A percentile compares a stretch with the other conserved stretches of the same genome.
phyloP scores from a whole-genome alignment of 139 green algal genomes.

The Tetradesmus lagerheimii region DNA sequence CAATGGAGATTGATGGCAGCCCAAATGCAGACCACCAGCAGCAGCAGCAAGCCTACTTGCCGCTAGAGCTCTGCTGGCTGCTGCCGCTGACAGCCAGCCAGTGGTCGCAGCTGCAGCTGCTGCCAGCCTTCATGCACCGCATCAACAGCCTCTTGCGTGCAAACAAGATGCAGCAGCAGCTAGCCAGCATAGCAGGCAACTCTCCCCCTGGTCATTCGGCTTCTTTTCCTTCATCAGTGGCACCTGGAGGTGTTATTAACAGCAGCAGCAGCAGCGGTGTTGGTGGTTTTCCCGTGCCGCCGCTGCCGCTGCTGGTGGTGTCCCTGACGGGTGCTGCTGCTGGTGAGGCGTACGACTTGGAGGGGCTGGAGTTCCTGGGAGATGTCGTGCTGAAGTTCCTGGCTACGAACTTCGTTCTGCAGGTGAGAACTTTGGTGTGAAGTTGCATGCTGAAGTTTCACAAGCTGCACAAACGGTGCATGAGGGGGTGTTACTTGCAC shows the following conservation, averaged over 20 bases:
- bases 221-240: slow-evolving; percentile 10
- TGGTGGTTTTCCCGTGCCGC: background rate
- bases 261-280: background rate
- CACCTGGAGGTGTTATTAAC: background rate
- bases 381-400: slow-evolving; percentile 49
- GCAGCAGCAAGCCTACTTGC: slow-evolving; percentile 1
- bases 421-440: slow-evolving; percentile 16
- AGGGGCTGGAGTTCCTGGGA: slow-evolving; percentile 35
- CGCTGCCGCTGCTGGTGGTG: background rate
- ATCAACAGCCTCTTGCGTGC: slow-evolving; percentile 17
- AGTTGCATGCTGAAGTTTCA: background rate
- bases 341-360: slow-evolving; percentile 38
- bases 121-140: slow-evolving; percentile 43
- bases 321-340: slow-evolving; percentile 27
- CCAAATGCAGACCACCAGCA: background rate
- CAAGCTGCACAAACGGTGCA: no score
- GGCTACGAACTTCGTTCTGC: slow-evolving; percentile 39
- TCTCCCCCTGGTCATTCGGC: no score
- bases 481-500: no score
- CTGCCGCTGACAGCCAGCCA: background rate
- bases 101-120: slow-evolving; percentile 39
- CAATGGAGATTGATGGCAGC: no score
- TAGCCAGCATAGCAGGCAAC: background rate
- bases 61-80: slow-evolving; percentile 41
- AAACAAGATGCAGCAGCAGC: slow-evolving; percentile 18